A percentile compares a stretch with the other conserved stretches of the same genome.
Conservation (phyloP, 2,329 filamentous ascomycete species). For the Alternaria arbusti region DNA sequence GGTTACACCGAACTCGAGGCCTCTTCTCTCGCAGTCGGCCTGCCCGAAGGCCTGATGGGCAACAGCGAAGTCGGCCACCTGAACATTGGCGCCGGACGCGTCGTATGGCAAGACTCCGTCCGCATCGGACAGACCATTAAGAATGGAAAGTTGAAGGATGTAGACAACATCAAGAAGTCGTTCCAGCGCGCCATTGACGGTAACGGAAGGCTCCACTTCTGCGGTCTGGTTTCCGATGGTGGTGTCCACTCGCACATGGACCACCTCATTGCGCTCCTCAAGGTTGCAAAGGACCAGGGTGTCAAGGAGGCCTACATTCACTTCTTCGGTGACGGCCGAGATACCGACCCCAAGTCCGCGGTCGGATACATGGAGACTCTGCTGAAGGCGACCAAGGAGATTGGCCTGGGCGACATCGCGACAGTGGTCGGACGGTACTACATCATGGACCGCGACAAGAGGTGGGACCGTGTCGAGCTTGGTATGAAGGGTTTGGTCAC, state of each 20-base stretch:
- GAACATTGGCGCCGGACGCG: constrained; percentile 96
- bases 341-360: constrained; percentile 96
- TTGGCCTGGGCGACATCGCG: constrained; percentile 85
- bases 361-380: constrained; percentile 87
- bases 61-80: constrained; percentile 98
- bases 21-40: constrained; percentile 91
- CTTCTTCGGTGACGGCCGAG: constrained; percentile 98
- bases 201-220: constrained; percentile 90
- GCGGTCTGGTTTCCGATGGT: constrained; percentile 91
- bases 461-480: constrained; percentile 93
- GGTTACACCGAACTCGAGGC: constrained; percentile 94
- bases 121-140: constrained; percentile 94
- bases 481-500: constrained; percentile 84
- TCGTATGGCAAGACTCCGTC: constrained; percentile 96
- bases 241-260: constrained; percentile 97
- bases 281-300: constrained; percentile 85
- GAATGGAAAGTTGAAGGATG: constrained; percentile 78
- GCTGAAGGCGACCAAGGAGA: constrained; percentile 78
- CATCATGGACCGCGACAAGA: constrained; percentile 99
- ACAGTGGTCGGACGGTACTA: constrained; percentile 97
- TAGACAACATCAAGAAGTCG: constrained; percentile 77
- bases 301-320: constrained; percentile 96
- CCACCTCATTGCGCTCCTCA: constrained; percentile 85
- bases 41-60: constrained; percentile 97
- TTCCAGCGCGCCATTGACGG: constrained; percentile 82